Evolutionary conservation across 768 basidiomycete genomes (phyloP).

Genomic region (Fibroporia radiculosa): DNA sequence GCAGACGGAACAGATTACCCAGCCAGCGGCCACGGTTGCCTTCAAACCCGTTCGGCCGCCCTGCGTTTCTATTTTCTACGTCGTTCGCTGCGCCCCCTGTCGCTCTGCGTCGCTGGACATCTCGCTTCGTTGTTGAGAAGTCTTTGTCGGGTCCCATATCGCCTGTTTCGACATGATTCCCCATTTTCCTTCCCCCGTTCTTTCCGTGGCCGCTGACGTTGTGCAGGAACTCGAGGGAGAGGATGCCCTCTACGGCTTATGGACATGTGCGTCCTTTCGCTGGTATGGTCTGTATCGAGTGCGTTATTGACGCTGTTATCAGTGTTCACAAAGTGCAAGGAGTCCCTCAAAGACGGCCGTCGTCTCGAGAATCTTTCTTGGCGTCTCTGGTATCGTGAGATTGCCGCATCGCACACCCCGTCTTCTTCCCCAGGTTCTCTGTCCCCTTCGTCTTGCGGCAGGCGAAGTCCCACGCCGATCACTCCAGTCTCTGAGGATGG

Average conservation of each 20-base stretch:
- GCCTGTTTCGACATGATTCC: constrained; percentile 31
- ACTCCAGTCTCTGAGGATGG: constrained; percentile 20
- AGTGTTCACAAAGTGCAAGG: constrained; percentile 86
- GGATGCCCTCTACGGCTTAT: constrained; percentile 59
- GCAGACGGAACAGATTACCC: neutral
- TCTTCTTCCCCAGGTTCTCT: constrained; percentile 23
- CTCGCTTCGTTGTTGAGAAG: constrained; percentile 5
- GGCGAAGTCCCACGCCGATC: constrained; percentile 22
- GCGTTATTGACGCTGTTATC: constrained; percentile 5
- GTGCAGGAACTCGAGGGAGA: constrained; percentile 61
- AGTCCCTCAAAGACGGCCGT: constrained; percentile 69
- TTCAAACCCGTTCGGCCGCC: neutral
- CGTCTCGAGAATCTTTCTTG: constrained; percentile 84
- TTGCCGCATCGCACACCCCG: constrained; percentile 31
- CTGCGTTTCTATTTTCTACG: neutral
- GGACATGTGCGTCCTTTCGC: constrained; percentile 46
- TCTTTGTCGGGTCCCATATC: constrained; percentile 7
- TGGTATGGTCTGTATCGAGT: constrained; percentile 1
- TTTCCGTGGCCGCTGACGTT: constrained; percentile 57
- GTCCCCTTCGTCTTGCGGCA: constrained; percentile 19
- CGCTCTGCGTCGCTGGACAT: constrained; percentile 6
- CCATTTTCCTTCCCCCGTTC: constrained; percentile 54
- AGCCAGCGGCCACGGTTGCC: neutral
- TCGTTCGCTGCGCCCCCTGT: constrained; percentile 2
- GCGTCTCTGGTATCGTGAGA: constrained; percentile 73